phyloP scores from a whole-genome alignment of 495 filamentous ascomycete genomes.

The Articulospora tetracladia region DNA sequence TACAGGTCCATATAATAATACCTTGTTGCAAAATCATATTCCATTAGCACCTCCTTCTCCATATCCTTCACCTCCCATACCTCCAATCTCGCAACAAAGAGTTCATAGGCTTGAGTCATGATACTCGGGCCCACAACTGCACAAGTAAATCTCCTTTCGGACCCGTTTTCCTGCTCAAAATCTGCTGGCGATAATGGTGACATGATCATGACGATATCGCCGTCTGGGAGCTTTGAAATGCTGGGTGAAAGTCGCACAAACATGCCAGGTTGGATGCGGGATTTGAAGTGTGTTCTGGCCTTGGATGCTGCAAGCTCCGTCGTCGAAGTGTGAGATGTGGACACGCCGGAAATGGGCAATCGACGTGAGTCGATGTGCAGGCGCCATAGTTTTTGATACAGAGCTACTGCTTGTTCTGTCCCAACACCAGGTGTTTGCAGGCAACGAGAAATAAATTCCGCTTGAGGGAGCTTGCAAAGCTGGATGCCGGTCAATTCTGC shows the following conservation, averaged over 20 bases:
- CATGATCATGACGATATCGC: slow-evolving; percentile 10
- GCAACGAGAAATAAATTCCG: slow-evolving; percentile 24
- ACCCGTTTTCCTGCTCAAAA: not conserved
- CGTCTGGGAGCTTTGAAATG: not conserved
- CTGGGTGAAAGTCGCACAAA: slow-evolving; percentile 12
- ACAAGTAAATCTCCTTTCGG: slow-evolving; percentile 25
- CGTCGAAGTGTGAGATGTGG: not conserved
- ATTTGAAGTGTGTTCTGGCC: slow-evolving; percentile 23
- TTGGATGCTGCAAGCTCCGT: slow-evolving; percentile 19
- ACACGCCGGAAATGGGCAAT: not conserved
- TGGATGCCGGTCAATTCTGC: slow-evolving; percentile 15
- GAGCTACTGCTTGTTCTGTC: slow-evolving; percentile 28
- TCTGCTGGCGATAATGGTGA: not conserved
- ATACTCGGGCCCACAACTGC: slow-evolving; percentile 24
- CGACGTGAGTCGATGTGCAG: slow-evolving; percentile 31
- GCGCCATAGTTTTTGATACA: slow-evolving; percentile 32
- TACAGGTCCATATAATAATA: slow-evolving; percentile 32
- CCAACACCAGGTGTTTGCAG: slow-evolving; percentile 20
- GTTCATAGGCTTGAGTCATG: slow-evolving; percentile 30
- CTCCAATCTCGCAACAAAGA: slow-evolving; percentile 29
- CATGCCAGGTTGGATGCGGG: slow-evolving; percentile 33
- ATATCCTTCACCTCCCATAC: slow-evolving; percentile 30
- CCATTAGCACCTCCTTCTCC: slow-evolving; percentile 33
- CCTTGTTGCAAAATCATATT: slow-evolving; percentile 36
- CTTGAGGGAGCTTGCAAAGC: slow-evolving; percentile 16